phyloP scores from a whole-genome alignment of 768 basidiomycete genomes.

The Glaciozyma martinii region DNA sequence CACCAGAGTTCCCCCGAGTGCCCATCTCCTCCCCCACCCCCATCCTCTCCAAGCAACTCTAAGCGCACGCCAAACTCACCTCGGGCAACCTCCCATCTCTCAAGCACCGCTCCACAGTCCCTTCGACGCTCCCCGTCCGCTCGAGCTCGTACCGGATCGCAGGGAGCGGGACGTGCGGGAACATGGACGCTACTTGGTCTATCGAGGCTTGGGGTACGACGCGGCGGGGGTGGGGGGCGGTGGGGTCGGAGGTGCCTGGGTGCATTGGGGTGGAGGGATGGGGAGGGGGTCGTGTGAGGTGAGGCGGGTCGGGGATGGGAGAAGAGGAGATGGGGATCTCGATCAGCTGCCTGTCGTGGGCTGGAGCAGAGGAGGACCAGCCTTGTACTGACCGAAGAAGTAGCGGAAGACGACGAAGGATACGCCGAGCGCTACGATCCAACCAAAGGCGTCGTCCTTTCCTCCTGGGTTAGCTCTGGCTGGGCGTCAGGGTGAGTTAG shows the following conservation, averaged over 20 bases:
- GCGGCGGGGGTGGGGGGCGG: not conserved
- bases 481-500: too few species aligned
- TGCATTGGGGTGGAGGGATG: too few species aligned
- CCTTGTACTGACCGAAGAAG: not conserved
- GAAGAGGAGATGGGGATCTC: not conserved
- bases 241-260: too few species aligned
- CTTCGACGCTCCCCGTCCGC: slow-evolving; percentile 21
- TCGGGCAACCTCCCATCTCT: slow-evolving; percentile 24
- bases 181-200: slow-evolving; percentile 8
- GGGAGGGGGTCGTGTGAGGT: not conserved
- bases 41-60: too few species aligned
- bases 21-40: not conserved
- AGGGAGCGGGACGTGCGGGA: slow-evolving; percentile 4
- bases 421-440: not conserved
- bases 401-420: slow-evolving; percentile 2
- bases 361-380: not conserved
- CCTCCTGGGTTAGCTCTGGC: too few species aligned
- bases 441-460: slow-evolving; percentile 7
- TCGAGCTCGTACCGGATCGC: slow-evolving; percentile 18
- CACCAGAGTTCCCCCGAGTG: not conserved
- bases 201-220: slow-evolving; percentile 9
- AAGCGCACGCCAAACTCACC: slow-evolving; percentile 3
- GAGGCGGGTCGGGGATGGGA: not conserved
- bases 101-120: slow-evolving; percentile 23
- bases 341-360: too few species aligned